Evolutionary conservation across 768 basidiomycete species (phyloP).

Genomic region (Dictyophora rubrovolvata): DNA sequence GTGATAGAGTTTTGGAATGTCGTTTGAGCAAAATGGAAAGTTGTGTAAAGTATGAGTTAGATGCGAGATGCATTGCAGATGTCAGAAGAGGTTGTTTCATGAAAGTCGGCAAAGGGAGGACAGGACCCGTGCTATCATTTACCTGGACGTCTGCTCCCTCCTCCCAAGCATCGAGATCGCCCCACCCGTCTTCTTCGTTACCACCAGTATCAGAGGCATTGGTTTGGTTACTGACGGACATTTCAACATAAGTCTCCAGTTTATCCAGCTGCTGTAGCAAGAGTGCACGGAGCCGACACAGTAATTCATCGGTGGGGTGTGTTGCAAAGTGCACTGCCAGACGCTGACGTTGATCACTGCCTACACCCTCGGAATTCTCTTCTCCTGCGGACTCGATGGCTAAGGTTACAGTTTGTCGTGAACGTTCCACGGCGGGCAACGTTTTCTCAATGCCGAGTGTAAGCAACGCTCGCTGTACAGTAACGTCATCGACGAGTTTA

Average conservation of each 20-base stretch:
- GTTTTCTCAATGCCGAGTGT: conserved; percentile 57
- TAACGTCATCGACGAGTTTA: conserved; percentile 47
- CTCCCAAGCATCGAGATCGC: conserved; percentile 35
- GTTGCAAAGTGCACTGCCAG: conserved; percentile 47
- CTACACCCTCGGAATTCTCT: conserved; percentile 10
- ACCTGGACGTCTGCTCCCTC: conserved; percentile 14
- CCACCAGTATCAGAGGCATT: conserved; percentile 27
- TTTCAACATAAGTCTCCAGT: conserved; percentile 61
- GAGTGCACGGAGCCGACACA: conserved; percentile 55
- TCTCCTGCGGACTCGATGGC: conserved; percentile 15
- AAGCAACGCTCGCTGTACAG: conserved; percentile 48
- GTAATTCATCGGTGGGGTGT: conserved; percentile 48
- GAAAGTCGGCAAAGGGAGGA: conserved; percentile 53
- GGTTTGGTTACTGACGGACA: conserved; percentile 28
- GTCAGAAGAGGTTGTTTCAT: conserved; percentile 47
- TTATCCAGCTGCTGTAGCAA: conserved; percentile 61
- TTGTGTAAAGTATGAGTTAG: conserved; percentile 45
- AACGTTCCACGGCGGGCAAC: conserved; percentile 34
- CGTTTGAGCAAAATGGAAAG: conserved; percentile 47
- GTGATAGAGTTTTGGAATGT: conserved; percentile 52
- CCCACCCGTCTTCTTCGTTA: conserved; percentile 41
- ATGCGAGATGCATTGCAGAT: conserved; percentile 57
- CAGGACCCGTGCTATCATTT: conserved; percentile 22
- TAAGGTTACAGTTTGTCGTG: conserved; percentile 24
- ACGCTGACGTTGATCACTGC: conserved; percentile 13